Conservation (phyloP, 345 rosid species). For the Rhodamnia argentea region DNA sequence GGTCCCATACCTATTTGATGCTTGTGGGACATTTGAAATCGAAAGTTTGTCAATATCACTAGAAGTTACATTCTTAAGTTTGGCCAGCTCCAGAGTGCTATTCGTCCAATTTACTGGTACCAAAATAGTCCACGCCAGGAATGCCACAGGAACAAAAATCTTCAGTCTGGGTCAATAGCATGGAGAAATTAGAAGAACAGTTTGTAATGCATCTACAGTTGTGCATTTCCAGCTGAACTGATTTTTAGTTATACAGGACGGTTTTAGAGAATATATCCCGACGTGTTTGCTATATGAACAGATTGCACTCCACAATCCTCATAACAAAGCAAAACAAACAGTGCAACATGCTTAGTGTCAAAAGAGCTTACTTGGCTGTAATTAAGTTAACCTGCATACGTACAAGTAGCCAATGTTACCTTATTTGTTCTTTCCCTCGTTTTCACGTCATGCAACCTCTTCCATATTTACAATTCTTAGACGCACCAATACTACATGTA, state of each 20-base stretch:
- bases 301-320: not conserved
- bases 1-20: slow-evolving; percentile 46
- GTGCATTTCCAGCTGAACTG: not conserved
- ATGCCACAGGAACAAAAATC: slow-evolving; percentile 72
- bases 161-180: slow-evolving; percentile 44
- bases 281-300: not conserved
- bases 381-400: not conserved
- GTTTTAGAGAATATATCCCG: not conserved
- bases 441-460: not conserved
- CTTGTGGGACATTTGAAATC: slow-evolving; percentile 62
- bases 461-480: not conserved
- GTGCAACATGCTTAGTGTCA: not conserved
- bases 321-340: not conserved
- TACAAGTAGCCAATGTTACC: not conserved
- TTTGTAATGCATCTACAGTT: not conserved
- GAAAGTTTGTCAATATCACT: slow-evolving; percentile 90
- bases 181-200: not conserved
- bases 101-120: slow-evolving; percentile 81
- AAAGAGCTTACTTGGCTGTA: not conserved
- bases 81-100: slow-evolving; percentile 21
- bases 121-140: slow-evolving; percentile 66
- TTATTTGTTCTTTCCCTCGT: not conserved
- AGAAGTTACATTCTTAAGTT: slow-evolving; percentile 44
- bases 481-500: not conserved
- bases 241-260: not conserved